These are phyloP conservation scores for Malus domestica DNA, from an alignment of 306 rosid species.

Conservation along the genomic window DNA sequence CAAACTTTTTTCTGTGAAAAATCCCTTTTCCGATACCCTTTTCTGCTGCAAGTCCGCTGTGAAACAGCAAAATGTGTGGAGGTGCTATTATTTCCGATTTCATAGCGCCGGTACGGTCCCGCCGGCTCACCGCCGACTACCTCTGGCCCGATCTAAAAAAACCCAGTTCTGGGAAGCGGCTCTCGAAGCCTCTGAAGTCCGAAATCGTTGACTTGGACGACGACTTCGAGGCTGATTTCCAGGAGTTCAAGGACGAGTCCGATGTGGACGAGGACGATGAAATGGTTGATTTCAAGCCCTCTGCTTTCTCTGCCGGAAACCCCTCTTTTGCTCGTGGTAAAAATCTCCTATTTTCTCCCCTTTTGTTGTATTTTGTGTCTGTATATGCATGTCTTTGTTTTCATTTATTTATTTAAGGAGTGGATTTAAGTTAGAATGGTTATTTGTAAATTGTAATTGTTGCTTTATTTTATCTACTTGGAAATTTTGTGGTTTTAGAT, in stretches of 20 bases:
- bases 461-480: neutral
- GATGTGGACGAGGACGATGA: constrained; percentile 61
- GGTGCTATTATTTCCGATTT: constrained; percentile 94
- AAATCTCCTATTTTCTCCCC: neutral
- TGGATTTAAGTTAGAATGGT: neutral
- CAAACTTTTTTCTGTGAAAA: neutral
- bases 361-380: neutral
- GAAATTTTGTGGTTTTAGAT: neutral
- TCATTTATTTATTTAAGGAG: neutral
- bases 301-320: constrained; percentile 29
- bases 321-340: constrained; percentile 45
- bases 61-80: constrained; percentile 58
- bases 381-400: neutral
- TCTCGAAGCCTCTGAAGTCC: constrained; percentile 28
- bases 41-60: neutral
- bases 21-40: neutral
- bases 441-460: neutral
- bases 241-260: constrained; percentile 75
- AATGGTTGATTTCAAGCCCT: constrained; percentile 40
- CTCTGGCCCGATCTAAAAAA: constrained; percentile 70
- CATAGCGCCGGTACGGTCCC: constrained; percentile 44
- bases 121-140: constrained; percentile 50
- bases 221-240: constrained; percentile 85
- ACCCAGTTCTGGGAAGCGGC: constrained; percentile 19
- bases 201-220: constrained; percentile 39